Base-by-base conservation (phyloP, 2,329 filamentous ascomycete species). In the Alternaria alternata region DNA sequence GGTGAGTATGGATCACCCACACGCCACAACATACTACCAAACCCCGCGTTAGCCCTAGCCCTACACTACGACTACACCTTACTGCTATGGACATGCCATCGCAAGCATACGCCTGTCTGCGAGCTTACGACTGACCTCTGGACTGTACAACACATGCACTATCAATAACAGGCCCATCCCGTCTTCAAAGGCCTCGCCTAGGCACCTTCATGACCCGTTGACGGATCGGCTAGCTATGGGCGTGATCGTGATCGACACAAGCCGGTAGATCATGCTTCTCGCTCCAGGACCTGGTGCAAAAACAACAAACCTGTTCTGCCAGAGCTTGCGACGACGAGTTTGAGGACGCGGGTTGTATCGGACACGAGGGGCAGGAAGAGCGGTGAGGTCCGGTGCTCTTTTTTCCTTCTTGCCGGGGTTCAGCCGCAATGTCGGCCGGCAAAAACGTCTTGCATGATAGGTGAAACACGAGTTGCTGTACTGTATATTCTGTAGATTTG, bases 261-360 rank as follows among this genome's bases (percentile, higher is more conserved):
- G 30, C 46, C 46, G 46, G 46, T 49, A 49, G 46, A 49, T 49
- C 46, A 38, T 49, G 20, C 42, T 24, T 42, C 5, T 24, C 39
- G 24, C 24, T 26, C 24, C 24, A 41, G 6, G 16, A 16, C 34
- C 34, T n/a, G 36, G 36, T 39, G 32, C 36, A 39, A 42, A 42
- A 24, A 4, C 12, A 42, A 42, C 39, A 42, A 42, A 42, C 39
- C 39, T 42, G 39, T 42, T 42, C 39, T 42, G 20, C 38, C 38
- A 20, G 38, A n/a, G 18, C 9, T 22, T 22, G 18, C 18, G 39
- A 22, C 24, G n/a, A 12, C 39, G 22, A 24, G 39, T 42, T 42
- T 24, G 30, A 14, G 18, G 14, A 22, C n/a, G 18, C 44, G 30
- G 30, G 46, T 38, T n/a, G 46, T 24, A 14, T 48, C 46, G 46